A percentile compares a stretch with the other conserved stretches of the same genome.
Evolutionary conservation across 441 rosid species (phyloP).

Genomic region (Erysimum pusillum): DNA sequence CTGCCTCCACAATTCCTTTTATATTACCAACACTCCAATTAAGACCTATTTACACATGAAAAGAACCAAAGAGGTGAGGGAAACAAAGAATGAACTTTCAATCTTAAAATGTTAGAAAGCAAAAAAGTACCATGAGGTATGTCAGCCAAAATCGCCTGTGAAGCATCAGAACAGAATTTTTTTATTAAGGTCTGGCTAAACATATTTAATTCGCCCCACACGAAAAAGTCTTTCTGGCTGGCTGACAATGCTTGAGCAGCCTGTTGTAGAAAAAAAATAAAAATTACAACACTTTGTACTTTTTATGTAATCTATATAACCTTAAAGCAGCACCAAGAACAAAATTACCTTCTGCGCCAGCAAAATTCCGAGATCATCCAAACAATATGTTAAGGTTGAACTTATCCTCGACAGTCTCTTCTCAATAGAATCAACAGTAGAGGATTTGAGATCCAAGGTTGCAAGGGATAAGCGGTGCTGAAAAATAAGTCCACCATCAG

Average conservation of each 20-base stretch:
- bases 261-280: conserved; percentile 52
- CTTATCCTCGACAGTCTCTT: conserved; percentile 58
- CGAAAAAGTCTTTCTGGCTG: conserved; percentile 54
- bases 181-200: conserved; percentile 54
- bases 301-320: conserved; percentile 19
- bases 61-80: conserved; percentile 28
- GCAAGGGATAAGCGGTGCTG: conserved; percentile 63
- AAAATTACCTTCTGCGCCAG: conserved; percentile 77
- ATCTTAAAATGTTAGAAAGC: conserved; percentile 12
- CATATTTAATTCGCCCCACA: conserved; percentile 56
- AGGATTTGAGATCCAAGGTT: conserved; percentile 53
- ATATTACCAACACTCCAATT: conserved; percentile 56
- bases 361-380: conserved; percentile 80
- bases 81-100: conserved; percentile 4
- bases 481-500: conserved; percentile 26
- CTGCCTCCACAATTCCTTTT: conserved; percentile 53
- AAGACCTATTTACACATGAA: conserved; percentile 45
- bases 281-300: conserved; percentile 2
- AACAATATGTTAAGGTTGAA: conserved; percentile 66
- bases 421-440: conserved; percentile 47
- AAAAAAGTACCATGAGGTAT: conserved; percentile 64
- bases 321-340: conserved; percentile 19
- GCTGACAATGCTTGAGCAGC: conserved; percentile 73
- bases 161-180: conserved; percentile 63
- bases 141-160: conserved; percentile 50